Conservation (phyloP, 768 basidiomycete species). For the Hemileccinum rubropunctum region DNA sequence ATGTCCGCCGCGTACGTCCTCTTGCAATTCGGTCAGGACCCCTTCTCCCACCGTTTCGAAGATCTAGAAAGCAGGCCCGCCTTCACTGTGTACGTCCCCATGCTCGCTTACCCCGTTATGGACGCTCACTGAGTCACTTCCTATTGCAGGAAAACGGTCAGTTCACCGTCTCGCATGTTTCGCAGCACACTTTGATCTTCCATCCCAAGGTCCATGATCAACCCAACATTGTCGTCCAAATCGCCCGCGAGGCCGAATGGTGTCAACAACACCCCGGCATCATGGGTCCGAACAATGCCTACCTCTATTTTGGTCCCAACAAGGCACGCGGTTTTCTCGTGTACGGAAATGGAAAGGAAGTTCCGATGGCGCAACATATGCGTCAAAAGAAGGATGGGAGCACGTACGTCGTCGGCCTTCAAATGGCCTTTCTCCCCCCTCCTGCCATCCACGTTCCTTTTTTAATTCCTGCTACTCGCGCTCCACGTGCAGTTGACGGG, state of each 20-base stretch:
- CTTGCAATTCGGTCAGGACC: conserved; percentile 64
- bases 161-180: conserved; percentile 2
- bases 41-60: conserved; percentile 57
- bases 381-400: conserved; percentile 59
- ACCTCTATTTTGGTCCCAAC: conserved; percentile 71
- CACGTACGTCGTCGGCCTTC: conserved; percentile 52
- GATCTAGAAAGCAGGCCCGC: conserved; percentile 63
- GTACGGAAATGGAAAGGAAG: conserved; percentile 61
- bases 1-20: conserved; percentile 47
- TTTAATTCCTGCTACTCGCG: not conserved
- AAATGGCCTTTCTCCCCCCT: not conserved
- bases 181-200: not conserved
- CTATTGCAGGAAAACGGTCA: conserved; percentile 20
- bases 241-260: conserved; percentile 67
- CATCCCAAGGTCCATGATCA: conserved; percentile 45
- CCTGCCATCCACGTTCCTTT: not conserved
- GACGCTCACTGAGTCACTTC: conserved; percentile 1
- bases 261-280: conserved; percentile 63
- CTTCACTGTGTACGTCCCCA: conserved; percentile 59
- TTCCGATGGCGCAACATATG: conserved; percentile 56
- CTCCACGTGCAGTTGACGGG: not conserved
- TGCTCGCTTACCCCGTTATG: conserved; percentile 3
- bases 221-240: conserved; percentile 61
- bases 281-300: conserved; percentile 79
- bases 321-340: conserved; percentile 59